A percentile compares a stretch with the other conserved stretches of the same genome.
phyloP scores from a whole-genome alignment of 768 basidiomycete species.

The Boletus rubroflammeus region DNA sequence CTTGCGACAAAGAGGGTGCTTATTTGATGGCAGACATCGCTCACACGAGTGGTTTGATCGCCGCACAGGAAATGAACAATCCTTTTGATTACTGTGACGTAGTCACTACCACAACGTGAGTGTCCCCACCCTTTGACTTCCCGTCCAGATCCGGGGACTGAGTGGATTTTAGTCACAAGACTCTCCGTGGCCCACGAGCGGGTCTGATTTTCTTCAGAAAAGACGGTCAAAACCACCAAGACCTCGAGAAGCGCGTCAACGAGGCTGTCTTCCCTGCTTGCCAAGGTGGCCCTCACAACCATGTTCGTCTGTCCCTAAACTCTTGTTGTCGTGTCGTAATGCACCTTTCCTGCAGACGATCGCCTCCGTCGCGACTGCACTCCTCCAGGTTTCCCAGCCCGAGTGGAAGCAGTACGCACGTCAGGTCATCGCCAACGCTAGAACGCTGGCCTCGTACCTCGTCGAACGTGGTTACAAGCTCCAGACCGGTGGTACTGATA shows the following conservation, averaged over 20 bases:
- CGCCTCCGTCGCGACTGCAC: constrained; percentile 88
- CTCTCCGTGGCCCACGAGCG: constrained; percentile 95
- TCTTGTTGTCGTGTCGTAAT: not conserved
- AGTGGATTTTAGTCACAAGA: constrained; percentile 72
- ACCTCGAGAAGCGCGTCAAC: constrained; percentile 96
- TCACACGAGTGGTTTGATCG: constrained; percentile 93
- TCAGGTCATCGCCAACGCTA: constrained; percentile 90
- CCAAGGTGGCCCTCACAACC: constrained; percentile 99
- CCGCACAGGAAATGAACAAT: constrained; percentile 83
- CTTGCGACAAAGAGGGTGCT: constrained; percentile 82
- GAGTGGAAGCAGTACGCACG: constrained; percentile 89
- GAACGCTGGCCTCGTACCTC: constrained; percentile 69
- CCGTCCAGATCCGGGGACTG: not conserved
- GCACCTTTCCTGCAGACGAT: constrained; percentile 60
- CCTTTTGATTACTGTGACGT: constrained; percentile 97
- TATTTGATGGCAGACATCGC: constrained; percentile 97
- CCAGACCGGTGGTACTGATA: constrained; percentile 95
- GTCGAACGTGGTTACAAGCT: constrained; percentile 86
- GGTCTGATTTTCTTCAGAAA: constrained; percentile 98
- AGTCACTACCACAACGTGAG: constrained; percentile 94
- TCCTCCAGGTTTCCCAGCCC: constrained; percentile 87
- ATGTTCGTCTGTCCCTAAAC: constrained; percentile 47
- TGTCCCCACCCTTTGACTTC: not conserved
- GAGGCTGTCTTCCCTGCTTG: constrained; percentile 99
- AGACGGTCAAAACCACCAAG: constrained; percentile 73